Conservation (phyloP, 2,329 filamentous ascomycete species). For the Stromatinia cepivora region DNA sequence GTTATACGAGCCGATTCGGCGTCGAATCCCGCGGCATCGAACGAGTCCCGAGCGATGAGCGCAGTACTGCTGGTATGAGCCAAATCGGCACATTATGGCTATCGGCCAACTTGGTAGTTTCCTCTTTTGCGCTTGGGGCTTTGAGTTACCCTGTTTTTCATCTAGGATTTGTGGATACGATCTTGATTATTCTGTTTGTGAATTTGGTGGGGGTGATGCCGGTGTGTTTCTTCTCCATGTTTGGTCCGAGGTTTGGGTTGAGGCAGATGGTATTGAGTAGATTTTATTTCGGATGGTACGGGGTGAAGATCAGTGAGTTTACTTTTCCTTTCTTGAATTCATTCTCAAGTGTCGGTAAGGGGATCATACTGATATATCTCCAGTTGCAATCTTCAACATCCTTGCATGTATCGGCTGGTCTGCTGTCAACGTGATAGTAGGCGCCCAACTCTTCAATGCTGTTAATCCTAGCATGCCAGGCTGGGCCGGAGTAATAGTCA, state of each 20-base stretch:
- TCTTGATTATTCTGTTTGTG: conserved; percentile 72
- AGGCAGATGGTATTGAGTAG: conserved; percentile 79
- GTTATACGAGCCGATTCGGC: conserved; percentile 62
- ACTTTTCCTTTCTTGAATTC: background rate
- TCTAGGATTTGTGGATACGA: conserved; percentile 71
- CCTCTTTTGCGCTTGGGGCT: conserved; percentile 73
- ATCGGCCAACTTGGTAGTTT: conserved; percentile 76
- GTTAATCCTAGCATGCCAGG: conserved; percentile 70
- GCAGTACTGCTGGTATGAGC: conserved; percentile 62
- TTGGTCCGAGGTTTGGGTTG: conserved; percentile 72
- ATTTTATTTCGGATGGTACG: conserved; percentile 73
- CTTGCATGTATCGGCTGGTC: conserved; percentile 74
- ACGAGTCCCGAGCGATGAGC: conserved; percentile 68
- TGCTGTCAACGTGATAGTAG: conserved; percentile 76
- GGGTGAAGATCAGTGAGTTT: conserved; percentile 63
- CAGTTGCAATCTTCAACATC: conserved; percentile 67
- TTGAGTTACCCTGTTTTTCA: conserved; percentile 66
- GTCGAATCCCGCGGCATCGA: conserved; percentile 77
- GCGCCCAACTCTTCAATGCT: conserved; percentile 73
- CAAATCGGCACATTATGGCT: conserved; percentile 75
- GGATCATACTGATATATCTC: background rate
- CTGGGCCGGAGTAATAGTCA: conserved; percentile 72
- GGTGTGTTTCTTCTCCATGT: conserved; percentile 75
- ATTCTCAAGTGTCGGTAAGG: conserved; percentile 2
- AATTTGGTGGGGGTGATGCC: conserved; percentile 72